Evolutionary conservation across 2,329 filamentous ascomycete species (phyloP).

Genomic region (Trichoderma polysporum): DNA sequence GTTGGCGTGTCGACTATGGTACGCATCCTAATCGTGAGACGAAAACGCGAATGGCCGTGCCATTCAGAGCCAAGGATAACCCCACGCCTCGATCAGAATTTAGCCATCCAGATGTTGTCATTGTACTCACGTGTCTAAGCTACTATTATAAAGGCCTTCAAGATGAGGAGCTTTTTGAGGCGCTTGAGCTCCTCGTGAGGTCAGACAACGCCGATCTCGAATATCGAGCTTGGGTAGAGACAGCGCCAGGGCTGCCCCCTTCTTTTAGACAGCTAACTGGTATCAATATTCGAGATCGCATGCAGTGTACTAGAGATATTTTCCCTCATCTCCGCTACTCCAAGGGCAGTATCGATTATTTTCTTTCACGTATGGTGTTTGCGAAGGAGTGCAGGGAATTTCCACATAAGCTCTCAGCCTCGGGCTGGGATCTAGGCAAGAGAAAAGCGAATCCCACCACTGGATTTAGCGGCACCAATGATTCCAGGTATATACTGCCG

Average conservation of each 20-base stretch:
- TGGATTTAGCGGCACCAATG: conserved; percentile 71
- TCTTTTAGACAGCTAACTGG: conserved; percentile 44
- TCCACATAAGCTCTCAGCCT: conserved; percentile 60
- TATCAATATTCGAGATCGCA: conserved; percentile 59
- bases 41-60: conserved; percentile 52
- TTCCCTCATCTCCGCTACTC: conserved; percentile 54
- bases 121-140: conserved; percentile 54
- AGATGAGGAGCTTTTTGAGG: conserved; percentile 48
- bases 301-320: conserved; percentile 44
- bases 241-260: conserved; percentile 33
- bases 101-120: conserved; percentile 59
- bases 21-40: conserved; percentile 44
- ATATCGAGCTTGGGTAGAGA: conserved; percentile 50
- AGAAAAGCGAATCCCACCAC: conserved; percentile 50
- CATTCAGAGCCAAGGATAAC: conserved; percentile 59
- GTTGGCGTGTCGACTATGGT: conserved; percentile 67
- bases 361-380: conserved; percentile 58
- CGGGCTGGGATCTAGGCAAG: conserved; percentile 64
- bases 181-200: conserved; percentile 47
- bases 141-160: conserved; percentile 58
- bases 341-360: conserved; percentile 63
- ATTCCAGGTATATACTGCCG: conserved; percentile 58
- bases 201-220: conserved; percentile 53
- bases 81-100: conserved; percentile 59
- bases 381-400: conserved; percentile 63